Base-by-base conservation (phyloP, 192 early-diverging fungal genomes). In the Chytriomyces hyalinus region DNA sequence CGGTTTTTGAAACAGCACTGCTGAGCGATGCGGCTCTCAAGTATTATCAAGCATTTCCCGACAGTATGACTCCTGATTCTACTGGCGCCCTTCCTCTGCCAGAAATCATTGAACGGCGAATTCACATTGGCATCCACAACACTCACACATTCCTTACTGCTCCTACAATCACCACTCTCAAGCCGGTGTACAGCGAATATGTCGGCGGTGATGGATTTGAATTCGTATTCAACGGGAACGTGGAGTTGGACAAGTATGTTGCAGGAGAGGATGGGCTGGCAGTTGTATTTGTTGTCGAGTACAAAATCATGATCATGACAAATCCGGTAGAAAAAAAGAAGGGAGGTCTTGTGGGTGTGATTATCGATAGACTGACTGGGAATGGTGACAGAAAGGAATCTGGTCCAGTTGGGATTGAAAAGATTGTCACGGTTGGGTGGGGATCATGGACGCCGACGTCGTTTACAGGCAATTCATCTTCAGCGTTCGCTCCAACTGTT, bases 101-200 rank as follows among this genome's bases (percentile, higher is more conserved):
- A 13, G 51, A 61, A 17, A 81, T 88, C 36, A 47, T 81, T 6
- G 87, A 88, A 62, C 73, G 87, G 0, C 51, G 85, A 9, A 53
- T 88, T 13, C 81, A 86, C 70, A 76, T 88, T 69, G 85, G 87
- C 5, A 73, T 86, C 49, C 87, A 88, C 75, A 88, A 88, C 74
- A 73, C 76, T 22, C 81, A 81, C 57, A 76, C 75, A 17, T 88
- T 88, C 67, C 22, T 88, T 7, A 15, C 60, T 9, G 28, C 66
- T 1, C 84, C 87, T 26, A 53, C 77, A 61, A 77, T 84, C 69
- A 73, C 79, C 22, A 81, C 68, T 6, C 76, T 81, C 22, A 71
- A 81, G 45, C 51, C 72, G 47, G 63, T 73, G 26, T 65, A 78
- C 50, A 69, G 68, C 28, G 77, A 81, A 6, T 60, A 70, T 24